Conservation (phyloP, 257 asterid genomes). For the Solanum phureja region DNA sequence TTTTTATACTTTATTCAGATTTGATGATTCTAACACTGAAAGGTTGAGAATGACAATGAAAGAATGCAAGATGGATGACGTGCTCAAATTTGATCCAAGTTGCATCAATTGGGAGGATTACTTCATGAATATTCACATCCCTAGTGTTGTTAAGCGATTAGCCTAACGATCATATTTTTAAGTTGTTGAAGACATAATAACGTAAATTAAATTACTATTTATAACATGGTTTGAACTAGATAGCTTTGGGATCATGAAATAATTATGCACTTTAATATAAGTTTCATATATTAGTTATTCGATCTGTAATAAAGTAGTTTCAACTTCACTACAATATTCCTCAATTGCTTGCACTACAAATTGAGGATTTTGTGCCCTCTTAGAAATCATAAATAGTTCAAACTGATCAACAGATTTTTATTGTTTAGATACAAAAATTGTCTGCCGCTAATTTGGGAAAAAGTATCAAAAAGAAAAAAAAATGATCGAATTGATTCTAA, state of each 20-base stretch:
- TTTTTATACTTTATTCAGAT: no score
- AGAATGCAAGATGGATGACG: slow-evolving; percentile 13
- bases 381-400: no score
- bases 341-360: no score
- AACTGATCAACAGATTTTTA: no score
- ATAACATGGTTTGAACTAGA: not conserved
- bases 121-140: slow-evolving; percentile 38
- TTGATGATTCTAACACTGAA: slow-evolving; percentile 48
- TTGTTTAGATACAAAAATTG: no score
- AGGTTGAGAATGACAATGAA: slow-evolving; percentile 17
- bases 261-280: not conserved
- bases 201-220: not conserved
- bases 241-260: not conserved
- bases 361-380: no score
- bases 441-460: no score
- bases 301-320: not conserved
- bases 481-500: no score
- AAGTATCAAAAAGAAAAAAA: no score
- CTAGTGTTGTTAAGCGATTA: slow-evolving; percentile 28
- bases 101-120: slow-evolving; percentile 52
- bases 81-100: slow-evolving; percentile 38
- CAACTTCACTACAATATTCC: no score
- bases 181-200: not conserved
- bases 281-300: not conserved
- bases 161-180: not conserved